Evolutionary conservation across 2,329 filamentous ascomycete species (phyloP).

Genomic region (Penicillium sp.): DNA sequence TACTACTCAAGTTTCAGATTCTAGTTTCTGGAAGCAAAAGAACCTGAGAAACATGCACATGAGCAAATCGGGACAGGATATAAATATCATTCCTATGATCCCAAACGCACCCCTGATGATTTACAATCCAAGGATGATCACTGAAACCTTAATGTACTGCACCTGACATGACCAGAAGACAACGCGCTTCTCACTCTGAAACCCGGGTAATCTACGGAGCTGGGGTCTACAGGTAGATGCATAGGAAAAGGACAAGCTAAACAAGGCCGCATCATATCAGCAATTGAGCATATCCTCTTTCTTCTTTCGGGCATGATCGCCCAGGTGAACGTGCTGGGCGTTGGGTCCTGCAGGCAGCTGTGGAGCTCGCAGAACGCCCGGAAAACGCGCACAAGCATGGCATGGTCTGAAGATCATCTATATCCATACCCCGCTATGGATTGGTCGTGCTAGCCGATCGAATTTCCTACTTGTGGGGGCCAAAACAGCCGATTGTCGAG

Average conservation of each 20-base stretch:
- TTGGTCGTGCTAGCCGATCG: background rate
- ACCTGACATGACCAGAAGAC: background rate
- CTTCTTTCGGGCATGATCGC: background rate
- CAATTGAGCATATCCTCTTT: background rate
- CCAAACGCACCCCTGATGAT: background rate
- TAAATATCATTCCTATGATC: background rate
- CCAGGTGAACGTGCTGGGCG: background rate
- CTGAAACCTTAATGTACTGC: background rate
- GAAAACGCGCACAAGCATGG: background rate
- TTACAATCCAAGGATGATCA: background rate
- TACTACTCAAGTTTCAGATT: background rate
- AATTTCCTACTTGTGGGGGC: background rate
- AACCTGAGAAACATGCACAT: background rate
- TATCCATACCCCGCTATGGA: background rate
- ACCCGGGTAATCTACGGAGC: background rate
- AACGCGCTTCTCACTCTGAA: background rate
- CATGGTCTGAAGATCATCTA: background rate
- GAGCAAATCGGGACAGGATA: background rate
- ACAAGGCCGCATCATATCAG: background rate
- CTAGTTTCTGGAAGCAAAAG: no score
- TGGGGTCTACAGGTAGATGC: background rate
- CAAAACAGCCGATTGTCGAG: background rate
- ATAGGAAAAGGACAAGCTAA: background rate
- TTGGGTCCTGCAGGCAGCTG: background rate
- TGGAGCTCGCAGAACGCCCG: background rate